A percentile compares a stretch with the other conserved stretches of the same genome.
phyloP scores from a whole-genome alignment of 2,329 filamentous ascomycete genomes.

The Zopfia rhizophila region DNA sequence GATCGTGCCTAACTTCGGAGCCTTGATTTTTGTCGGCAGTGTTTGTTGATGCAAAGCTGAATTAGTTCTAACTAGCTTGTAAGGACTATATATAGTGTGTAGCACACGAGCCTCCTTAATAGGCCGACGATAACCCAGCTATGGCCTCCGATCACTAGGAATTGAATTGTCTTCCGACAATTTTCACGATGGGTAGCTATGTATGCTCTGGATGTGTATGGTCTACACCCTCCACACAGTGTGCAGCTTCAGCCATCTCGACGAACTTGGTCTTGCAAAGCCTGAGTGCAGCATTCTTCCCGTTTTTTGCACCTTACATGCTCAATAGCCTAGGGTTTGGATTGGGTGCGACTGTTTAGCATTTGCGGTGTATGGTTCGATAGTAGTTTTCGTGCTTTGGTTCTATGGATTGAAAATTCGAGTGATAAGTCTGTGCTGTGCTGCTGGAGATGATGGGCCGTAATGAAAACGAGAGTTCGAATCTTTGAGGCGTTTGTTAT shows the following conservation, averaged over 20 bases:
- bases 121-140: too few relatives aligned
- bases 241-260: slow-evolving; percentile 27
- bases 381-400: slow-evolving; percentile 7
- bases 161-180: too few relatives aligned
- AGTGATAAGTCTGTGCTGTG: slow-evolving; percentile 14
- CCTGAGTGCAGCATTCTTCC: slow-evolving; percentile 29
- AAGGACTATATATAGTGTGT: too few relatives aligned
- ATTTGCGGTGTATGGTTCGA: slow-evolving; percentile 4
- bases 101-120: too few relatives aligned
- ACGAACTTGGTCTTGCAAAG: slow-evolving; percentile 15
- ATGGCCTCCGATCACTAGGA: too few relatives aligned
- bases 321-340: slow-evolving; percentile 44
- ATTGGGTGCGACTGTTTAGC: slow-evolving; percentile 34
- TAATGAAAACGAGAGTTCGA: too few relatives aligned
- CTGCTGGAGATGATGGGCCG: neutral
- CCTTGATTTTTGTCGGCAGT: too few relatives aligned
- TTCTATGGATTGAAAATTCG: slow-evolving; percentile 15
- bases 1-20: slow-evolving; percentile 64
- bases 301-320: slow-evolving; percentile 47
- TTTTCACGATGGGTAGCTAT: slow-evolving; percentile 54
- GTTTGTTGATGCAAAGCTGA: too few relatives aligned
- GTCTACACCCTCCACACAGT: slow-evolving; percentile 66
- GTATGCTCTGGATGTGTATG: slow-evolving; percentile 51
- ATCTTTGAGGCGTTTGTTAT: too few relatives aligned
- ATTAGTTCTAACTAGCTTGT: too few relatives aligned